Conservation (phyloP, 2,329 filamentous ascomycete genomes). For the Aquanectria penicillioides region DNA sequence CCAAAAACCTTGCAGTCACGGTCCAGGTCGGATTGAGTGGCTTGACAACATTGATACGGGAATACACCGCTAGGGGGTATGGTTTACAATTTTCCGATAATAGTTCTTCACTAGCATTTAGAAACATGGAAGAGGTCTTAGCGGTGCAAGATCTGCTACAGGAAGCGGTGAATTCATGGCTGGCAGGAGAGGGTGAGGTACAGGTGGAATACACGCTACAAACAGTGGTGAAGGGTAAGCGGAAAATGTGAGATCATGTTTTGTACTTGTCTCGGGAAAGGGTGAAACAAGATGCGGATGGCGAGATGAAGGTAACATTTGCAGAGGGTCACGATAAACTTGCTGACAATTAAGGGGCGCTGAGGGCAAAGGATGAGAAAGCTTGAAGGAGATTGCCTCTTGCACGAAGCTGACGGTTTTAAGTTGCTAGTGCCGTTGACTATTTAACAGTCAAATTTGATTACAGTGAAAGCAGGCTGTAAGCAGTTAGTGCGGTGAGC, state of each 20-base stretch:
- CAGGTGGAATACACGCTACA: conserved; percentile 40
- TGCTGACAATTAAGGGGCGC: too few relatives aligned
- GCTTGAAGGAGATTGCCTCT: conserved; percentile 30
- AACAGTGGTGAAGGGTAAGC: conserved; percentile 42
- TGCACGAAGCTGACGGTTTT: conserved; percentile 22
- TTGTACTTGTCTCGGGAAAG: conserved; percentile 18
- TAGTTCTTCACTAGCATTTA: conserved; percentile 30
- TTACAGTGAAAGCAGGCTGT: conserved; percentile 26
- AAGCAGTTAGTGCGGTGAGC: conserved; percentile 35
- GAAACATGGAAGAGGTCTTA: conserved; percentile 37
- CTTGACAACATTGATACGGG: conserved; percentile 20
- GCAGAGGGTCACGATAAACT: too few relatives aligned
- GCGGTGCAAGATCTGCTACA: conserved; percentile 34
- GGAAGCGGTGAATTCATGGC: conserved; percentile 35
- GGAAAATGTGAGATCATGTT: conserved; percentile 20
- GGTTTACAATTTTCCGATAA: conserved; percentile 10
- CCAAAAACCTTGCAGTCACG: conserved; percentile 24
- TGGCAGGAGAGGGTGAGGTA: conserved; percentile 13
- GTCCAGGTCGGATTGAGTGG: conserved; percentile 10
- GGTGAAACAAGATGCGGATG: conserved; percentile 14
- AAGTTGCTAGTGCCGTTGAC: conserved; percentile 15
- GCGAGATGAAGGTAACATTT: background rate
- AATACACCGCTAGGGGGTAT: conserved; percentile 22
- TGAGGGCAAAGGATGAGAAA: too few relatives aligned
- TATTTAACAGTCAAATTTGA: conserved; percentile 23